Percentiles rank a stretch among this genome's conserved stretches.
phyloP scores from a whole-genome alignment of 2,329 filamentous ascomycete genomes.

The Penicillium sp. region DNA sequence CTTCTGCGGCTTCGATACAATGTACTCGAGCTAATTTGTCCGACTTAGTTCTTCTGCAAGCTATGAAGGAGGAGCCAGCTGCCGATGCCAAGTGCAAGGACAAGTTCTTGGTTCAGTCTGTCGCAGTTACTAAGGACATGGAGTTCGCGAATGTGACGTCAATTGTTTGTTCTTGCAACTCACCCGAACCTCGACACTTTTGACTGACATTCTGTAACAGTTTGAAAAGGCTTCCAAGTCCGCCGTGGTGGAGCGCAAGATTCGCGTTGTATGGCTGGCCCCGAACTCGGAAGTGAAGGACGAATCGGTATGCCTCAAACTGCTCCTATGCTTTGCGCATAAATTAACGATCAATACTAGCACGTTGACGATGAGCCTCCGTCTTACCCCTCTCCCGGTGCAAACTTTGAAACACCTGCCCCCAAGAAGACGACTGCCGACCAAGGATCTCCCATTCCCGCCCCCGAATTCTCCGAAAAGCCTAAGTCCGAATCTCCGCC shows the following conservation, averaged over 20 bases:
- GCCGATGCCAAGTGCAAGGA: slow-evolving; percentile 87
- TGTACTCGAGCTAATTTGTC: slow-evolving; percentile 24
- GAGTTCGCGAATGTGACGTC: slow-evolving; percentile 77
- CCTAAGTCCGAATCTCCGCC: slow-evolving; percentile 39
- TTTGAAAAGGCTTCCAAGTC: slow-evolving; percentile 75
- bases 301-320: slow-evolving; percentile 29
- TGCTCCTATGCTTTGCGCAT: not conserved
- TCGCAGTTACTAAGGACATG: slow-evolving; percentile 77
- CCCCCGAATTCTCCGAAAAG: slow-evolving; percentile 38
- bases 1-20: not conserved
- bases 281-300: slow-evolving; percentile 50
- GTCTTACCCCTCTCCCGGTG: slow-evolving; percentile 58
- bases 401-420: slow-evolving; percentile 47
- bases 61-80: slow-evolving; percentile 94
- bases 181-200: not conserved
- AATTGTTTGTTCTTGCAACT: slow-evolving; percentile 63
- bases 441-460: slow-evolving; percentile 33
- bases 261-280: slow-evolving; percentile 81
- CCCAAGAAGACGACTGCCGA: slow-evolving; percentile 40
- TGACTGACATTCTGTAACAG: slow-evolving; percentile 45
- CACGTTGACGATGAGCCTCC: slow-evolving; percentile 50
- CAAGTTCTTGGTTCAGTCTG: slow-evolving; percentile 96
- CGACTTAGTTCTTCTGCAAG: slow-evolving; percentile 79
- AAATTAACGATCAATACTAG: slow-evolving; percentile 3
- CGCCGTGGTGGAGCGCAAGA: slow-evolving; percentile 88